A percentile compares a stretch with the other conserved stretches of the same genome.
These are phyloP conservation scores for Cordyceps cicadae DNA, from an alignment of 2,329 filamentous ascomycete species.

Conservation along the genomic window DNA sequence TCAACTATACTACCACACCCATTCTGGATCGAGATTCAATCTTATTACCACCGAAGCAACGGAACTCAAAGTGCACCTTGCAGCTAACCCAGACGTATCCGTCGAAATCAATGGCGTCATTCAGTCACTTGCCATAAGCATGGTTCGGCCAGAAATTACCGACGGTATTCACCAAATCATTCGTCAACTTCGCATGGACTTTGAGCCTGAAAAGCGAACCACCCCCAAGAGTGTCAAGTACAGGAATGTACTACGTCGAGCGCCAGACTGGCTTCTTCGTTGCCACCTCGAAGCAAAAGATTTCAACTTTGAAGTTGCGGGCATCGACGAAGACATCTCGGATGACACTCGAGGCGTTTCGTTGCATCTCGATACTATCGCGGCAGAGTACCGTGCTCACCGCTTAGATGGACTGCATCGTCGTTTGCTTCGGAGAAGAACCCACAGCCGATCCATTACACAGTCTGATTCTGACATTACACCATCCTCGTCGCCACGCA, in stretches of 20 bases:
- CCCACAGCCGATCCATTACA: slow-evolving; percentile 62
- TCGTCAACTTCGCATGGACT: slow-evolving; percentile 65
- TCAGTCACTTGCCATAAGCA: slow-evolving; percentile 79
- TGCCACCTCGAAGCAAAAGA: slow-evolving; percentile 80
- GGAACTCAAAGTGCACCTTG: slow-evolving; percentile 78
- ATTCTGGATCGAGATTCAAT: slow-evolving; percentile 72
- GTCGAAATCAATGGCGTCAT: slow-evolving; percentile 73
- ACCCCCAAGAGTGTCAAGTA: slow-evolving; percentile 41
- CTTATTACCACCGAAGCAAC: slow-evolving; percentile 80
- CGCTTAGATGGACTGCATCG: slow-evolving; percentile 57
- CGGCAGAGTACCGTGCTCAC: slow-evolving; percentile 79
- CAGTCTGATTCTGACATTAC: slow-evolving; percentile 59
- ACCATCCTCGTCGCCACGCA: slow-evolving; percentile 29
- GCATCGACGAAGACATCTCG: slow-evolving; percentile 76
- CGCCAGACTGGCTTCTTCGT: slow-evolving; percentile 79
- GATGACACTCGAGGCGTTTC: slow-evolving; percentile 74
- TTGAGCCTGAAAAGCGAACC: slow-evolving; percentile 51
- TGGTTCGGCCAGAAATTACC: slow-evolving; percentile 87
- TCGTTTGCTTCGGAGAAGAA: slow-evolving; percentile 57
- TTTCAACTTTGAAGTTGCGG: slow-evolving; percentile 84
- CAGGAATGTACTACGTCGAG: slow-evolving; percentile 63
- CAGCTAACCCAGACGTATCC: slow-evolving; percentile 74
- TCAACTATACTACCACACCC: slow-evolving; percentile 89
- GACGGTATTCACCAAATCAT: slow-evolving; percentile 89
- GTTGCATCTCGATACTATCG: slow-evolving; percentile 80